Percentiles rank a stretch among this genome's conserved stretches.
phyloP scores from a whole-genome alignment of 208 protist genomes.

The Leishmania tarentolae region DNA sequence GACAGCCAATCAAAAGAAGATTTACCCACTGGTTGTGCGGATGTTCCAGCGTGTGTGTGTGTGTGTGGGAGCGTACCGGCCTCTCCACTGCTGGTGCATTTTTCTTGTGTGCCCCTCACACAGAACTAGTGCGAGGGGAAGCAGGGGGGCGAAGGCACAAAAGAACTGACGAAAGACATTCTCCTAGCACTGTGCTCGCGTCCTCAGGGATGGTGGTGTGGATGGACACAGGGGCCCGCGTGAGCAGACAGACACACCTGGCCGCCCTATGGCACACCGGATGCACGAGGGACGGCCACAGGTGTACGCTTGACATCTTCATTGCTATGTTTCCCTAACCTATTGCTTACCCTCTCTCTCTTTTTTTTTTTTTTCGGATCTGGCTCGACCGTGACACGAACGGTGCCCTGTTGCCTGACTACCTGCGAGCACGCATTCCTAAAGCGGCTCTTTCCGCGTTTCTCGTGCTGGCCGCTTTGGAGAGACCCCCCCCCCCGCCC shows the following conservation, averaged over 20 bases:
- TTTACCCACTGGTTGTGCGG: neutral
- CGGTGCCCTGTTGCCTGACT: neutral
- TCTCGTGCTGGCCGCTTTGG: neutral
- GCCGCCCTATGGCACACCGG: neutral
- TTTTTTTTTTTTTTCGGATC: constrained; percentile 4
- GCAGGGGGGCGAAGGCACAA: neutral
- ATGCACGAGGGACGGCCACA: neutral
- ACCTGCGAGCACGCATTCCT: neutral
- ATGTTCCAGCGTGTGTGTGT: neutral
- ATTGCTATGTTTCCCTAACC: neutral
- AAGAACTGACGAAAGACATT: too few relatives aligned
- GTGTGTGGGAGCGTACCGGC: neutral
- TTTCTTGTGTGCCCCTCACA: neutral
- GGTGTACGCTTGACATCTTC: neutral
- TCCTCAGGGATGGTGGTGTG: neutral
- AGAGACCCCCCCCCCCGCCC: neutral
- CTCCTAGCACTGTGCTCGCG: neutral
- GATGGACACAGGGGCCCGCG: too few relatives aligned
- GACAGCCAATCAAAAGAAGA: neutral
- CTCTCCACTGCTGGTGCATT: neutral
- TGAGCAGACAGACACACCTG: neutral
- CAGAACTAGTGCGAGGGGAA: neutral
- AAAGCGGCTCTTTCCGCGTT: neutral
- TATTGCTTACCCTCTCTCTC: constrained; percentile 2
- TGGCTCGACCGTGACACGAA: neutral